These are phyloP conservation scores for Arthrobotrys sphaeroides DNA, from an alignment of 2,329 filamentous ascomycete species.

Conservation along the genomic window DNA sequence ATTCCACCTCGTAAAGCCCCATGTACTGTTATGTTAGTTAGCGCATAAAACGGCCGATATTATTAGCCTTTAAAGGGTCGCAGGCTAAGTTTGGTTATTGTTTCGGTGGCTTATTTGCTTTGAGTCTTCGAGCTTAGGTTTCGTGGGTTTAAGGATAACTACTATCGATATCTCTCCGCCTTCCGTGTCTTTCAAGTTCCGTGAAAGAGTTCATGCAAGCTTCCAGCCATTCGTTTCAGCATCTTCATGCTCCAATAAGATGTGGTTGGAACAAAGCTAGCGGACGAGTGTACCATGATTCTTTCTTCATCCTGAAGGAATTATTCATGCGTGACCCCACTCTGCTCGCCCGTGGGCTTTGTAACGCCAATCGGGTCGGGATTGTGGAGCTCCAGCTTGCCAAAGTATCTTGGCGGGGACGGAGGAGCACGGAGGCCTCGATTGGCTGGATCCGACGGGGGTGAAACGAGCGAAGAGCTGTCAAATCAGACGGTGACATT, in stretches of 20 bases:
- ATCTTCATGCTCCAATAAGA: not conserved
- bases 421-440: conserved; percentile 21
- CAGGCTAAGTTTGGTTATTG: not conserved
- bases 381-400: conserved; percentile 27
- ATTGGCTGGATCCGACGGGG: conserved; percentile 13
- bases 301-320: not conserved
- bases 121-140: not conserved
- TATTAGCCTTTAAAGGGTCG: conserved; percentile 1
- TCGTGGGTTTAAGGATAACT: not conserved
- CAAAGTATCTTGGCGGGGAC: not conserved
- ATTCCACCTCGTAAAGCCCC: not conserved
- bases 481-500: conserved; percentile 43
- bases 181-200: conserved; percentile 14
- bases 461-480: conserved; percentile 34
- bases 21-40: no score
- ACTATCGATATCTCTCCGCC: conserved; percentile 37
- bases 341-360: conserved; percentile 11
- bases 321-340: conserved; percentile 12
- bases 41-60: conserved; percentile 3
- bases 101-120: conserved; percentile 14
- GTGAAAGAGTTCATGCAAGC: not conserved
- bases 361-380: conserved; percentile 17
- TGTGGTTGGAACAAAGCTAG: no score
- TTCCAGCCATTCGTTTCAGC: conserved; percentile 12
- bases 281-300: no score